A percentile compares a stretch with the other conserved stretches of the same genome.
Conservation (phyloP, 257 asterid genomes). For the Henckelia pumila region DNA sequence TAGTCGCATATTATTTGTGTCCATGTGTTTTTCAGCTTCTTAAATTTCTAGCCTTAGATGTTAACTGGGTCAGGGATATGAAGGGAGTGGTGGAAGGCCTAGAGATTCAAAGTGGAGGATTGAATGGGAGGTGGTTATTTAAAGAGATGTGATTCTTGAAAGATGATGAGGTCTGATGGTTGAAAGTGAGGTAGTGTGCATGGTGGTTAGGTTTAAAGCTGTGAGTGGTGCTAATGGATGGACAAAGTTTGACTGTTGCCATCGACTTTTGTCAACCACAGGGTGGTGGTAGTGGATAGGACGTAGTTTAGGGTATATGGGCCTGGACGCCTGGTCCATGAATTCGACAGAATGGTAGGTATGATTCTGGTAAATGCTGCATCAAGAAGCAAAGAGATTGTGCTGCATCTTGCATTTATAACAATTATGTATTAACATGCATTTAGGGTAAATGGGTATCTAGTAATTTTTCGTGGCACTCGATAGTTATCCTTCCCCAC, state of each 20-base stretch:
- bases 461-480: background rate
- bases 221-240: background rate
- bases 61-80: background rate
- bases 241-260: background rate
- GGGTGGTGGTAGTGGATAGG: background rate
- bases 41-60: background rate
- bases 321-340: background rate
- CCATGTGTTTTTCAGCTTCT: background rate
- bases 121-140: background rate
- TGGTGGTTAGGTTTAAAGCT: background rate
- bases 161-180: background rate
- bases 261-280: background rate
- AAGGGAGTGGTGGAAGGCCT: background rate
- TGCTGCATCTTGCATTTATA: too few relatives aligned
- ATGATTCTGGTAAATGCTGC: too few relatives aligned
- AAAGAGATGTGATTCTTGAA: background rate
- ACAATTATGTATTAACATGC: too few relatives aligned
- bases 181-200: background rate
- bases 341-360: too few relatives aligned
- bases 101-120: background rate
- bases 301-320: background rate
- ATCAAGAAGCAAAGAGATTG: too few relatives aligned
- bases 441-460: too few relatives aligned
- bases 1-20: background rate
- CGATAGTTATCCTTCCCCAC: background rate